A percentile compares a stretch with the other conserved stretches of the same genome.
phyloP scores from a whole-genome alignment of 176 grass and related monocot species.

The Cymbopogon citratus region DNA sequence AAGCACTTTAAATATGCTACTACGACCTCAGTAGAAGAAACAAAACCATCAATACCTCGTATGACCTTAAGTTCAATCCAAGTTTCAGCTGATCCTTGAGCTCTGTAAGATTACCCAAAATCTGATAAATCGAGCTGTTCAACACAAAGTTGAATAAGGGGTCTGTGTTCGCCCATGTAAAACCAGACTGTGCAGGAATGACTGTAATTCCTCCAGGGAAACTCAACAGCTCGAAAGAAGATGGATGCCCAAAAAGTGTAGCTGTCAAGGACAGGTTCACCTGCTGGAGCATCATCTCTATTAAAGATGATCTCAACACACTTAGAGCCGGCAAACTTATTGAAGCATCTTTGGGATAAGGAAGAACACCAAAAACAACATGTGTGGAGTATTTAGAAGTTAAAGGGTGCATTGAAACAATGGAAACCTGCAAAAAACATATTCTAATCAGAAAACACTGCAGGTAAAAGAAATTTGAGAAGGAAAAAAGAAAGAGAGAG shows the following conservation, averaged over 20 bases:
- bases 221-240: constrained; percentile 52
- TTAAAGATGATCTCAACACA: constrained; percentile 69
- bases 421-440: constrained; percentile 45
- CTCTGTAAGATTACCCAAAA: constrained; percentile 61
- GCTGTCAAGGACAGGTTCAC: constrained; percentile 62
- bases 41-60: constrained; percentile 46
- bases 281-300: constrained; percentile 60
- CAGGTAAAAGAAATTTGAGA: background rate
- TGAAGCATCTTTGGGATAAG: constrained; percentile 55
- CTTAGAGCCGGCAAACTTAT: constrained; percentile 66
- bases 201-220: constrained; percentile 79
- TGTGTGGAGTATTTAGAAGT: constrained; percentile 51
- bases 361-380: constrained; percentile 74
- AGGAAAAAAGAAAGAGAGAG: background rate
- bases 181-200: constrained; percentile 56
- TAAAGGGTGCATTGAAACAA: constrained; percentile 53
- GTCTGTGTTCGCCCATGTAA: constrained; percentile 45
- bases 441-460: constrained; percentile 10
- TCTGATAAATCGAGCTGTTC: constrained; percentile 54
- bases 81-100: constrained; percentile 62
- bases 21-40: background rate
- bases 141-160: constrained; percentile 66
- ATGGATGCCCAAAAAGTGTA: constrained; percentile 60
- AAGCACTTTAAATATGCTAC: background rate
- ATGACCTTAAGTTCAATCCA: constrained; percentile 68